Evolutionary conservation across 352 stramenopile species (phyloP), one percentile per base, ranked within the genome.

Genomic region (Phytopythium ostracodes): DNA sequence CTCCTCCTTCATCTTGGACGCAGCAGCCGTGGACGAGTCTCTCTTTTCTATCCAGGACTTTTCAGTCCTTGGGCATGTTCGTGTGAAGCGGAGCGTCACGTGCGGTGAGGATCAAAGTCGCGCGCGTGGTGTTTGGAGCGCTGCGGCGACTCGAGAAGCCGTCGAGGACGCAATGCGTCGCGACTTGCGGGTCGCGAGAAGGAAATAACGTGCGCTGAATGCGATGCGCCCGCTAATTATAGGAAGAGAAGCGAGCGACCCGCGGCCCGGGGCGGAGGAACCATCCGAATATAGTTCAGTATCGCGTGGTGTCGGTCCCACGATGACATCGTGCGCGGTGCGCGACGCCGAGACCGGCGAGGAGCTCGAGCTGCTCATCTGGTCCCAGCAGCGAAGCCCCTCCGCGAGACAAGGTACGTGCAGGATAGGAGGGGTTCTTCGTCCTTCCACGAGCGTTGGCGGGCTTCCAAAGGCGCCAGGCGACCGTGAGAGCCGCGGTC

Each of bases 341-440:
- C 63, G 62, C 31, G 79, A 91, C 44, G 79, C 79, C 47, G 82
- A 91, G 70, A 91, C 78, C 1, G 79, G 79, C 5, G 81, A 91
- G 60, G 57, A 62, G 36, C 60, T 92, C 31, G 65, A 80, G 43
- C 22, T 89, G 22, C 65, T 70, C 50, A 15, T 58, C 20, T 60
- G 40, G 36, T 53, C 25, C 24, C 57, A 44, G 25, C 46, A 49
- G 27, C 31, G 42, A 6, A 38, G 17, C 11, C 51, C 1, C 2
- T 51, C 18, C 10, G 33, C n/a, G 17, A 14, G 4, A 14, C 55
- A 52, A 42, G 2, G 20, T 31, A 0, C 27, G 20, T 52, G 18
- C 20, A 42, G 12, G 53, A 9, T 20, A 25, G 18, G 42, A 25
- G 7, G 20, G 42, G 3, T n/a, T 11, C 46, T 52, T 6, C 46